These are phyloP conservation scores for Candida wancherniae DNA, from an alignment of 805 yeast genomes.

Conservation along the genomic window DNA sequence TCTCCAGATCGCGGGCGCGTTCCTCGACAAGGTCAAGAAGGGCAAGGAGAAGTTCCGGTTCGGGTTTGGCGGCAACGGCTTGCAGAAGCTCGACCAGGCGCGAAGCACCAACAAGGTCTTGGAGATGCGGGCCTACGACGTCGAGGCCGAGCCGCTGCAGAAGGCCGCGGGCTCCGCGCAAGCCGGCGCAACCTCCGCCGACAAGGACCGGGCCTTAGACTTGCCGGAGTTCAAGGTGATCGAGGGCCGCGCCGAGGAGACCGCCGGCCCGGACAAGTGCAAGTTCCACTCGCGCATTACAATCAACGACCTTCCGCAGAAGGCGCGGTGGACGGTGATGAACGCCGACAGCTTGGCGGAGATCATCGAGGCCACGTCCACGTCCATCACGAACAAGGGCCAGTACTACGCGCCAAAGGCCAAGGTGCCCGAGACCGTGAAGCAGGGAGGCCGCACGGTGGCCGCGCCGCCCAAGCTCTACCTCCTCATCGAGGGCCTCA, in stretches of 20 bases:
- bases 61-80: constrained; percentile 94
- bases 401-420: constrained; percentile 47
- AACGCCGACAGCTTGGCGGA: constrained; percentile 58
- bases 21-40: constrained; percentile 54
- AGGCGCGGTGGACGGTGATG: constrained; percentile 72
- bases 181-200: background rate
- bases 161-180: constrained; percentile 1
- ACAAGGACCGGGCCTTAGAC: constrained; percentile 12
- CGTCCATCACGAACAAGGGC: constrained; percentile 81
- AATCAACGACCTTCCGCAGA: constrained; percentile 82
- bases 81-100: constrained; percentile 66
- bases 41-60: constrained; percentile 62
- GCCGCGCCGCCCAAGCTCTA: constrained; percentile 69
- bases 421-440: constrained; percentile 49
- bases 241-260: constrained; percentile 50
- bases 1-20: constrained; percentile 46
- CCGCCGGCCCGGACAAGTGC: constrained; percentile 51
- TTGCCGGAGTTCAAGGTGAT: constrained; percentile 45
- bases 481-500: constrained; percentile 70
- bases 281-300: constrained; percentile 63
- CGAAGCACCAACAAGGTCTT: constrained; percentile 47
- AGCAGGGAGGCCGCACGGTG: constrained; percentile 38
- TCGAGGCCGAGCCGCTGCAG: constrained; percentile 16
- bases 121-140: constrained; percentile 47
- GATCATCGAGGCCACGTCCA: constrained; percentile 65